Conservation (phyloP, 208 protist genomes). For the Leptomonas seymouri region DNA sequence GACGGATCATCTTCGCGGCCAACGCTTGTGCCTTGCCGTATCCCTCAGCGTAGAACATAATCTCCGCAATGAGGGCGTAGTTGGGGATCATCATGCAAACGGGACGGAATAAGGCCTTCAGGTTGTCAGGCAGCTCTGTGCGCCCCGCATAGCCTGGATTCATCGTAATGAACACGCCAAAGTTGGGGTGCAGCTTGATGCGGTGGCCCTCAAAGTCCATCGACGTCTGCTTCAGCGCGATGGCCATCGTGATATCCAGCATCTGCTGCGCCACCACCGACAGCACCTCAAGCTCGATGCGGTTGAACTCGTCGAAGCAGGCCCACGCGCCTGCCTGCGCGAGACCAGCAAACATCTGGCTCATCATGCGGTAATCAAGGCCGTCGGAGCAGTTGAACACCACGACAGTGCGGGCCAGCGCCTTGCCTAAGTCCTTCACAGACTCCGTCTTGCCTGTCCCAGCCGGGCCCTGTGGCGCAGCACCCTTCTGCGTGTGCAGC, state of each 20-base stretch:
- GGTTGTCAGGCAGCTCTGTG: slow-evolving; percentile 97
- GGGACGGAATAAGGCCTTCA: slow-evolving; percentile 96
- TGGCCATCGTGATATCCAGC: slow-evolving; percentile 93
- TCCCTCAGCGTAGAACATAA: slow-evolving; percentile 98
- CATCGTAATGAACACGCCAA: slow-evolving; percentile 98
- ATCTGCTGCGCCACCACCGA: slow-evolving; percentile 97
- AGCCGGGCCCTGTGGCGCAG: slow-evolving; percentile 93
- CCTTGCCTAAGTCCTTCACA: slow-evolving; percentile 94
- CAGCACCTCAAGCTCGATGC: slow-evolving; percentile 98
- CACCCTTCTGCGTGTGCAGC: slow-evolving; percentile 92
- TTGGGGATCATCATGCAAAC: slow-evolving; percentile 98
- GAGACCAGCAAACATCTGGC: slow-evolving; percentile 95
- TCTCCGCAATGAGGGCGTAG: slow-evolving; percentile 96
- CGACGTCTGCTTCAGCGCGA: slow-evolving; percentile 65
- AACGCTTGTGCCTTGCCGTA: slow-evolving; percentile 92
- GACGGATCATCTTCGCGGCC: slow-evolving; percentile 94
- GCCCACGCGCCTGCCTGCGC: slow-evolving; percentile 96
- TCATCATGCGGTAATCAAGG: slow-evolving; percentile 96
- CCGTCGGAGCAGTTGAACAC: slow-evolving; percentile 97
- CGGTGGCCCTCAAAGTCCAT: slow-evolving; percentile 93
- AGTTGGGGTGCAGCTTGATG: slow-evolving; percentile 92
- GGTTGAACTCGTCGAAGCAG: slow-evolving; percentile 99
- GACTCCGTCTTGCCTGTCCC: slow-evolving; percentile 98
- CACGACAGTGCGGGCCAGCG: slow-evolving; percentile 89
- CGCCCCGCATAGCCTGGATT: slow-evolving; percentile 98